A percentile compares a stretch with the other conserved stretches of the same genome.
phyloP scores from a whole-genome alignment of 2,329 filamentous ascomycete species.

The Beauveria brongniartii region DNA sequence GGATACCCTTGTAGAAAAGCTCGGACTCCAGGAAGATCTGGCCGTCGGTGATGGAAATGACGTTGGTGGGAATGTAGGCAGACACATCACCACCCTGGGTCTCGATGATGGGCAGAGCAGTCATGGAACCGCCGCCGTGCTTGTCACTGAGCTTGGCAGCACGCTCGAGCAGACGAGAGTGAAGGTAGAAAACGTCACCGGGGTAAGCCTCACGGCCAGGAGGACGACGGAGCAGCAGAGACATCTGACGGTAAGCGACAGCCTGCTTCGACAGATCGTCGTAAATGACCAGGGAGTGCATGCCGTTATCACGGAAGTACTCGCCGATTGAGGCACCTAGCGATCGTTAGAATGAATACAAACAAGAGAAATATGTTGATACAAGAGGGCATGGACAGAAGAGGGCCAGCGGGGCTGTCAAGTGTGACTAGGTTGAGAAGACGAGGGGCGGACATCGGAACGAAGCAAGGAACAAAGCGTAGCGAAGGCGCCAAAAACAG shows the following conservation, averaged over 20 bases:
- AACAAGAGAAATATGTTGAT: conserved; percentile 18
- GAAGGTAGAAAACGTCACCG: conserved; percentile 98
- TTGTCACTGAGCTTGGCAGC: conserved; percentile 98
- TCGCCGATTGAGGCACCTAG: conserved; percentile 42
- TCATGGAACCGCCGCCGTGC: conserved; percentile 91
- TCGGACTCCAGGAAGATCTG: conserved; percentile 99
- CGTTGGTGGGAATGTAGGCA: conserved; percentile 99
- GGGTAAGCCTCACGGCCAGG: conserved; percentile 99
- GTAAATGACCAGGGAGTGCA: conserved; percentile 83
- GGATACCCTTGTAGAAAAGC: conserved; percentile 99
- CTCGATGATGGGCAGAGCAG: conserved; percentile 95
- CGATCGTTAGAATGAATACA: background rate
- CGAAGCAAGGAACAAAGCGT: no score
- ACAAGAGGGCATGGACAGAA: background rate
- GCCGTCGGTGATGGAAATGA: conserved; percentile 99
- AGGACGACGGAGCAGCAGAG: conserved; percentile 91
- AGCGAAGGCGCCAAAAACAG: background rate
- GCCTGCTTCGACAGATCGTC: conserved; percentile 98
- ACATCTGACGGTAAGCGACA: conserved; percentile 98
- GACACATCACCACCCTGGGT: conserved; percentile 99
- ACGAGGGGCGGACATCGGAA: no score
- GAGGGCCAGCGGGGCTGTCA: background rate
- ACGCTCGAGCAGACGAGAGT: conserved; percentile 98
- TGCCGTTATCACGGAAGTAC: conserved; percentile 74
- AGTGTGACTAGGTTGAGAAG: no score